Conservation (phyloP, 2,329 filamentous ascomycete genomes). For the Tolypocladium tundrense region DNA sequence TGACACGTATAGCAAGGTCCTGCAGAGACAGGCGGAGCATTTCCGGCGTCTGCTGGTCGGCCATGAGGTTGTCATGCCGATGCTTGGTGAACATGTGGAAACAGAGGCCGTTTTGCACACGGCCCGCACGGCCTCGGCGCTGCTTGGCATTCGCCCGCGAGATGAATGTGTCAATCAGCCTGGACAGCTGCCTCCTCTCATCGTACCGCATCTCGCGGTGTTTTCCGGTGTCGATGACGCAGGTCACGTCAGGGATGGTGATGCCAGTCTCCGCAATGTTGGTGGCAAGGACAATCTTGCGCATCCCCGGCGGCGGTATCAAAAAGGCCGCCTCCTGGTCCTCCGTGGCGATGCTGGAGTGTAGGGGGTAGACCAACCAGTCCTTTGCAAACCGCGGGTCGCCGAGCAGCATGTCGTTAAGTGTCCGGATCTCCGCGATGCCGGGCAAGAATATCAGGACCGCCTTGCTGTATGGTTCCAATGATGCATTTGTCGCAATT, state of each 20-base stretch:
- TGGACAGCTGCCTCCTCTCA: slow-evolving; percentile 81
- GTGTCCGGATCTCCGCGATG: slow-evolving; percentile 79
- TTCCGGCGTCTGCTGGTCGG: slow-evolving; percentile 89
- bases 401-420: slow-evolving; percentile 76
- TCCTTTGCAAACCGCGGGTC: slow-evolving; percentile 63
- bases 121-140: slow-evolving; percentile 81
- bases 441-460: slow-evolving; percentile 92
- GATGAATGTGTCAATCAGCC: slow-evolving; percentile 89
- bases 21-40: slow-evolving; percentile 91
- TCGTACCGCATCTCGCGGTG: slow-evolving; percentile 98
- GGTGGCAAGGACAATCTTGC: slow-evolving; percentile 93
- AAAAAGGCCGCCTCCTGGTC: slow-evolving; percentile 92
- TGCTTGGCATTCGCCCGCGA: slow-evolving; percentile 94
- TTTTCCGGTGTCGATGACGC: slow-evolving; percentile 92
- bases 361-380: slow-evolving; percentile 83
- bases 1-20: slow-evolving; percentile 89
- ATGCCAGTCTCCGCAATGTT: slow-evolving; percentile 99
- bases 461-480: slow-evolving; percentile 70
- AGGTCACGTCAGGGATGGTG: slow-evolving; percentile 95
- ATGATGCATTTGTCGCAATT: slow-evolving; percentile 60
- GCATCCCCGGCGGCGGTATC: slow-evolving; percentile 66
- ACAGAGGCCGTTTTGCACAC: slow-evolving; percentile 89
- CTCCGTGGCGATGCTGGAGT: slow-evolving; percentile 91
- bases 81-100: slow-evolving; percentile 93
- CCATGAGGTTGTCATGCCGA: slow-evolving; percentile 75